These are phyloP conservation scores for Salix purpurea DNA, from an alignment of 345 rosid genomes.

Conservation along the genomic window DNA sequence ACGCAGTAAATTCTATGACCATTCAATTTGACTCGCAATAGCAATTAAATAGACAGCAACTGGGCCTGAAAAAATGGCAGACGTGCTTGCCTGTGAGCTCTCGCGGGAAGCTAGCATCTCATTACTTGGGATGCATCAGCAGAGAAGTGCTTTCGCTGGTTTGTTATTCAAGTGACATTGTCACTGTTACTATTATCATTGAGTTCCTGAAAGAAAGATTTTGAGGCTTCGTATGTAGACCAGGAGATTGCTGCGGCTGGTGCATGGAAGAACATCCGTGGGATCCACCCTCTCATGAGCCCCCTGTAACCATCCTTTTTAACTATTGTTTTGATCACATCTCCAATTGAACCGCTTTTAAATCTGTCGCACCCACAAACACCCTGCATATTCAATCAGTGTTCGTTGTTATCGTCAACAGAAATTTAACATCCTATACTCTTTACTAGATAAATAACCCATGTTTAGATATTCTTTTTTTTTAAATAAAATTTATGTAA, in stretches of 20 bases:
- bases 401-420: background rate
- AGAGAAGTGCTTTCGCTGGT: slow-evolving; percentile 8
- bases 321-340: slow-evolving; percentile 60
- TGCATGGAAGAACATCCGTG: slow-evolving; percentile 97
- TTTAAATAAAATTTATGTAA: no score
- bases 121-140: slow-evolving; percentile 8
- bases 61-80: background rate
- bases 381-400: slow-evolving; percentile 50
- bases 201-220: slow-evolving; percentile 62
- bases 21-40: slow-evolving; percentile 3
- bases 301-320: slow-evolving; percentile 84
- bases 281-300: slow-evolving; percentile 88
- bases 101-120: slow-evolving; percentile 10
- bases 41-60: slow-evolving; percentile 3
- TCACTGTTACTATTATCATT: slow-evolving; percentile 37
- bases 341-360: slow-evolving; percentile 59
- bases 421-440: background rate
- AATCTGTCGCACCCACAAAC: slow-evolving; percentile 96
- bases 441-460: background rate
- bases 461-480: no score
- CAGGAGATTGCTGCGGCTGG: slow-evolving; percentile 99
- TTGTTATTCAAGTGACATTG: slow-evolving; percentile 33
- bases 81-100: slow-evolving; percentile 7
- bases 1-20: slow-evolving; percentile 11
- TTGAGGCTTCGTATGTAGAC: slow-evolving; percentile 83